These are phyloP conservation scores for Ascochyta viciae-villosae DNA, from an alignment of 2,329 filamentous ascomycete genomes.

Conservation along the genomic window DNA sequence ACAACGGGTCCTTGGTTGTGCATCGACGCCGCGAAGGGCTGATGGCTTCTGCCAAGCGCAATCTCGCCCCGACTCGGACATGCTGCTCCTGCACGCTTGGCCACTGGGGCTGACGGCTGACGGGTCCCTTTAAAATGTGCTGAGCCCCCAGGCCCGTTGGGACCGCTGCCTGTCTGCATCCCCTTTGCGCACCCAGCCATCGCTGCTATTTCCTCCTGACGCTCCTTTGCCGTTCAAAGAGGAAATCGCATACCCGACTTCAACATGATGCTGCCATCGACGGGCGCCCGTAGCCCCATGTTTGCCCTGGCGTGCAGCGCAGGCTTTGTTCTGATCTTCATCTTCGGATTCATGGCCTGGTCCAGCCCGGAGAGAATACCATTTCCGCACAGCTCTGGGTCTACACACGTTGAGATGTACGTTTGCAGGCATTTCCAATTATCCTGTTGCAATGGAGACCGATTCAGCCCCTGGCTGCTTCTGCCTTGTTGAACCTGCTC, in stretches of 20 bases:
- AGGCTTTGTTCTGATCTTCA: constrained; percentile 41
- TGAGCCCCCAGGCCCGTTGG: constrained; percentile 24
- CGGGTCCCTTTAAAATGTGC: constrained; percentile 33
- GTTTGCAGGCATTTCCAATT: constrained; percentile 5
- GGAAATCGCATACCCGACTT: constrained; percentile 6
- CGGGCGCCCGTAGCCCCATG: constrained; percentile 42
- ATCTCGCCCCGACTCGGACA: constrained; percentile 29
- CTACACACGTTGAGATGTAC: constrained; percentile 38
- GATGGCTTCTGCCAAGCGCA: constrained; percentile 31
- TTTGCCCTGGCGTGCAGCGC: constrained; percentile 41
- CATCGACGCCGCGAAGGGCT: constrained; percentile 23
- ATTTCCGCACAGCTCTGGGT: constrained; percentile 24
- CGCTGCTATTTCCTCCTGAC: constrained; percentile 14
- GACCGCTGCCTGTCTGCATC: constrained; percentile 12
- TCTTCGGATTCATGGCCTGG: constrained; percentile 47
- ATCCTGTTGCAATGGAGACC: neutral
- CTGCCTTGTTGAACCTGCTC: neutral
- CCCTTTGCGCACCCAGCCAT: constrained; percentile 24
- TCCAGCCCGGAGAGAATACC: constrained; percentile 37
- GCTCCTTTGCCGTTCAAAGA: constrained; percentile 15
- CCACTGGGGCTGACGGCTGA: constrained; percentile 28
- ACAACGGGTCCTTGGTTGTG: constrained; percentile 18
- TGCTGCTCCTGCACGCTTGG: constrained; percentile 31
- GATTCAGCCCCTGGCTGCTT: neutral
- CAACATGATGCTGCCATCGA: constrained; percentile 41